Evolutionary conservation across 345 rosid genomes (phyloP).

Genomic region (Limnanthes douglasii): DNA sequence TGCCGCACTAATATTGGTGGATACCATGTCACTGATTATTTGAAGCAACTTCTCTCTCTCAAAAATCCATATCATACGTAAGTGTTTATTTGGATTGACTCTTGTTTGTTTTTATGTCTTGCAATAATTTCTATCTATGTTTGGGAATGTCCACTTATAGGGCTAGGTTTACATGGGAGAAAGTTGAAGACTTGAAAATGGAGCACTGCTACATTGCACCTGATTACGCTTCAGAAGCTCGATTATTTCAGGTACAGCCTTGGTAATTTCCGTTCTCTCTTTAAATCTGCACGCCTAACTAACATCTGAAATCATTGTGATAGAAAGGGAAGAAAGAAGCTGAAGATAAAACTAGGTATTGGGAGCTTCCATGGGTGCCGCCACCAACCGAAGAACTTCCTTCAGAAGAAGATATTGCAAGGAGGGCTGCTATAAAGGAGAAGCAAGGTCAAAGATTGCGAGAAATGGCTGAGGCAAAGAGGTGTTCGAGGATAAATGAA

Average conservation of each 20-base stretch:
- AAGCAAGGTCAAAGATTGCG: conserved; percentile 90
- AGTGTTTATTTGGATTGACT: conserved; percentile 12
- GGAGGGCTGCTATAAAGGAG: conserved; percentile 88
- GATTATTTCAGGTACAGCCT: conserved; percentile 48
- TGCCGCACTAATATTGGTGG: conserved; percentile 89
- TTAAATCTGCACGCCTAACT: conserved; percentile 2
- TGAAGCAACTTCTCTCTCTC: conserved; percentile 92
- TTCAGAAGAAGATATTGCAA: conserved; percentile 92
- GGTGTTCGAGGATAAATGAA: conserved; percentile 70
- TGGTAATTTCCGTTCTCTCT: conserved; percentile 1
- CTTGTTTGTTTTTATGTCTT: conserved; percentile 2
- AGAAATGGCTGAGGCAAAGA: conserved; percentile 97
- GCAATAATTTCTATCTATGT: not conserved
- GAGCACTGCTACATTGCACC: conserved; percentile 82
- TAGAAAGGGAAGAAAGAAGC: conserved; percentile 86
- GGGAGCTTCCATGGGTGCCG: conserved; percentile 97
- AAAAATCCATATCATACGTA: conserved; percentile 87
- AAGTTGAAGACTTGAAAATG: conserved; percentile 93
- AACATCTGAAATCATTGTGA: conserved; percentile 10
- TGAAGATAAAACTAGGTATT: conserved; percentile 70
- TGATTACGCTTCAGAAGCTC: conserved; percentile 63
- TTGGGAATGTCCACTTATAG: conserved; percentile 15
- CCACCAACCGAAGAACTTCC: conserved; percentile 85
- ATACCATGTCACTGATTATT: conserved; percentile 68
- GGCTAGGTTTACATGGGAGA: conserved; percentile 80